Base-by-base conservation (phyloP, 257 asterid genomes). In the Coffea eugenioides region DNA sequence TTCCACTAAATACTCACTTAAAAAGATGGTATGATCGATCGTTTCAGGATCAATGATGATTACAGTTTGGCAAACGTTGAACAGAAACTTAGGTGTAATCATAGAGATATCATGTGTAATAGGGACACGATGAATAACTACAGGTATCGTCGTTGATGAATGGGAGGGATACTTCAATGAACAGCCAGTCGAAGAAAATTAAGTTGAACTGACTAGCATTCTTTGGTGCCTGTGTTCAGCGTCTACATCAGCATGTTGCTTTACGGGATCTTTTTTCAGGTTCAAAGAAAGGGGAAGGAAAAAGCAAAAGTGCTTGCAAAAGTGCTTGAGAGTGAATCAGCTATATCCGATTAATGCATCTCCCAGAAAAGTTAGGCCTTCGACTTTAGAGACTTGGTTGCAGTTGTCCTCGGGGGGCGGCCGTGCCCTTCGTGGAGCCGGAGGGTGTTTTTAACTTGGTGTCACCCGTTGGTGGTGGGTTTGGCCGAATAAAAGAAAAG, bases 401-500 rank as follows among this genome's bases (percentile, higher is more conserved):
- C 1, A 39, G 34, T 31, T 31, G 34, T 27, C 27, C 4, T 39
- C 41, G 41, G 41, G 4, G 41, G 41, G 41, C 4, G 41, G 41
- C 43, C 43, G 43, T 39, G 43, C 43, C 43, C 43, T 4, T 39
- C 5, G 43, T 39, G 43, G 43, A 31, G 34, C 34, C 34, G 34
- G 34, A 39, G 43, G 43, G 43, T 39, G 43, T 39, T 39, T 39
- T 39, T 31, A 31, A 31, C 34, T 31, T 31, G 34, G 34, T 31
- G 34, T 39, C 43, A 2, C 2, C 43, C 5, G 1, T 56, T 59
- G 70, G 79, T 59, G 70, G 79, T 75, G 79, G 70, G 79, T 75
- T 75, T 39, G 79, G 71, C 69, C 77, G 18, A 74, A 14, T 21
- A 1, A 25, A 64, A 64, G 69, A 64, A 62, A 64, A 64, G 69